These are phyloP conservation scores for Brassica napus DNA, from an alignment of 345 rosid species.

Conservation along the genomic window DNA sequence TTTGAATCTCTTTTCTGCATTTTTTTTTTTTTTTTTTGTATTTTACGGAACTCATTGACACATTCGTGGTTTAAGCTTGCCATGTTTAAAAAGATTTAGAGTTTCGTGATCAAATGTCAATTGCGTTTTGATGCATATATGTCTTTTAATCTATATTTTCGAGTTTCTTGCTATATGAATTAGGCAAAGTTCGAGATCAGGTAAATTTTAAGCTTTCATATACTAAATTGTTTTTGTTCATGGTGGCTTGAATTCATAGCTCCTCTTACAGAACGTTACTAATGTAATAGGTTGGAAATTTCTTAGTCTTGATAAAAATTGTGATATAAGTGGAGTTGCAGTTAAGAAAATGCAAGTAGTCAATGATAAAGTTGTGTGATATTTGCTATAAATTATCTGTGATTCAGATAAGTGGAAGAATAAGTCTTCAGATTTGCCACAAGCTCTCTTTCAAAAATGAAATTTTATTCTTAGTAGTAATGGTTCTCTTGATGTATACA, in stretches of 20 bases:
- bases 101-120: slow-evolving; percentile 24
- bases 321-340: not conserved
- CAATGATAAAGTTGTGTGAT: slow-evolving; percentile 28
- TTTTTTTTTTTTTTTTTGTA: not conserved
- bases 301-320: not conserved
- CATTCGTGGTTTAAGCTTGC: slow-evolving; percentile 33
- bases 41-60: not conserved
- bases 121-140: slow-evolving; percentile 7
- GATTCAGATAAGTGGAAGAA: slow-evolving; percentile 35
- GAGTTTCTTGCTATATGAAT: not conserved
- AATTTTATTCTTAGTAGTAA: not conserved
- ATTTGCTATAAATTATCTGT: not conserved
- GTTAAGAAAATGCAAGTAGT: slow-evolving; percentile 18
- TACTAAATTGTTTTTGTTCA: slow-evolving; percentile 9
- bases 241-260: slow-evolving; percentile 22
- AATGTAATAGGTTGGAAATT: not conserved
- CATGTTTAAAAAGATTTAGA: slow-evolving; percentile 23
- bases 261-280: slow-evolving; percentile 6
- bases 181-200: slow-evolving; percentile 5
- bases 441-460: not conserved
- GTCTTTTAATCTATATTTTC: not conserved
- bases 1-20: slow-evolving; percentile 48
- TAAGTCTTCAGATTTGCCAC: slow-evolving; percentile 28
- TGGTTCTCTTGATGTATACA: slow-evolving; percentile 5
- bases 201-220: not conserved